These are phyloP conservation scores for Aspergillus pseudoterreus DNA, from an alignment of 2,329 filamentous ascomycete species.

Conservation along the genomic window DNA sequence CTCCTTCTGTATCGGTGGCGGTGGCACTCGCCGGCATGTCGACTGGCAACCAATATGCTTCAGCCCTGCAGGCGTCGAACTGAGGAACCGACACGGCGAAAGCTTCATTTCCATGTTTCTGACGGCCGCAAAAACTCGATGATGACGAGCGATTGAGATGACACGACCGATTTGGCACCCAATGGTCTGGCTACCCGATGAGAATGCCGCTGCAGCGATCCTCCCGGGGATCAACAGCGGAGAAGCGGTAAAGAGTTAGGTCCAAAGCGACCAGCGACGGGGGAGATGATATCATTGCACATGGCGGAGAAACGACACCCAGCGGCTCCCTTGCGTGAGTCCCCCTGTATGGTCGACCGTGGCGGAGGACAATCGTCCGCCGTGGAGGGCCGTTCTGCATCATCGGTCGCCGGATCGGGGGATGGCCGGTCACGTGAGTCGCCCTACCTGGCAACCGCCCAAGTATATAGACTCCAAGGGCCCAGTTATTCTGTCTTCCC, in stretches of 20 bases:
- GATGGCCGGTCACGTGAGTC: constrained; percentile 5
- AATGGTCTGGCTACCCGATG: neutral
- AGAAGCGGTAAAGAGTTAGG: no score
- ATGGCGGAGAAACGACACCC: constrained; percentile 3
- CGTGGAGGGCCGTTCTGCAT: neutral
- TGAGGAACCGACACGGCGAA: no score
- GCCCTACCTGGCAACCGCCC: no score
- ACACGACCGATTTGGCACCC: neutral
- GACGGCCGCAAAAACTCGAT: neutral
- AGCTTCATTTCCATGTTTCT: neutral
- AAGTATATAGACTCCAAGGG: constrained; percentile 1
- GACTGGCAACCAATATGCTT: no score
- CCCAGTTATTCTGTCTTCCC: no score
- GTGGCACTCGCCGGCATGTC: no score
- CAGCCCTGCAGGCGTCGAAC: no score
- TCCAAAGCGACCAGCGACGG: neutral
- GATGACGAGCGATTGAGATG: neutral
- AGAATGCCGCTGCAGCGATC: neutral
- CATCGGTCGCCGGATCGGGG: constrained; percentile 4
- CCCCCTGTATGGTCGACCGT: neutral
- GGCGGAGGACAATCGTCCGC: constrained; percentile 15
- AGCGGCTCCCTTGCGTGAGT: constrained; percentile 4
- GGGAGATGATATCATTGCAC: constrained; percentile 12
- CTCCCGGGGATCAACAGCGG: no score
- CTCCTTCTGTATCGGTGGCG: no score